These are phyloP conservation scores for Thraustochytrium striatum DNA, from an alignment of 352 stramenopile species.

Conservation along the genomic window DNA sequence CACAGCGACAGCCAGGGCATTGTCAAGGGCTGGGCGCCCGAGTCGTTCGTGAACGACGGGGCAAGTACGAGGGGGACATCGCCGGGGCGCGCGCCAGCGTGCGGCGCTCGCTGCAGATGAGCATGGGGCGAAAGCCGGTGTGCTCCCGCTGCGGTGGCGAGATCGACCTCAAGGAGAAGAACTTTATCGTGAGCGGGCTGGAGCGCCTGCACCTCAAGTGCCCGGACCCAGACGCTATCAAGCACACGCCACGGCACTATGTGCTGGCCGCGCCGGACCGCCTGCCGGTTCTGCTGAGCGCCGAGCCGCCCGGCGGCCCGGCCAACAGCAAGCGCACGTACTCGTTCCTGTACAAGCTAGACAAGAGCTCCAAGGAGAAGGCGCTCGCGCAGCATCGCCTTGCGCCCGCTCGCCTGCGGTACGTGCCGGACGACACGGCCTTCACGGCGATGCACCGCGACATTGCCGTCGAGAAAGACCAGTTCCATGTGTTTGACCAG, in stretches of 20 bases:
- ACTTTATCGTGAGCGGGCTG: conserved; percentile 43
- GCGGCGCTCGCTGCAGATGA: background rate
- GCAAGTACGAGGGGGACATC: conserved; percentile 32
- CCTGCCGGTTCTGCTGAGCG: conserved; percentile 14
- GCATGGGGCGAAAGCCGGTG: conserved; percentile 8
- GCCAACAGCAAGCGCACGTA: background rate
- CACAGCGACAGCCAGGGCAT: background rate
- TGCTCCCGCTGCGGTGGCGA: conserved; percentile 33
- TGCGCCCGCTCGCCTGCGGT: conserved; percentile 4
- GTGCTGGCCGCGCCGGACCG: conserved; percentile 13
- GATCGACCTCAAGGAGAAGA: conserved; percentile 39
- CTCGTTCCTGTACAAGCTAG: conserved; percentile 28
- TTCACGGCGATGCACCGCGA: background rate
- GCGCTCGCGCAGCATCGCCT: conserved; percentile 38
- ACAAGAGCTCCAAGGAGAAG: conserved; percentile 30
- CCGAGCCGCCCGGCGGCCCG: background rate
- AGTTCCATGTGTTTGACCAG: conserved; percentile 20
- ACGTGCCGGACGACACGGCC: conserved; percentile 10
- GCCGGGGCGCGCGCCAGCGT: conserved; percentile 10
- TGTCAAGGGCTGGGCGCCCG: conserved; percentile 37
- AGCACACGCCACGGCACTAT: conserved; percentile 43
- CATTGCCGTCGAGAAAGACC: background rate
- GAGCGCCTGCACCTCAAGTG: conserved; percentile 37
- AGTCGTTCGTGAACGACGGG: conserved; percentile 16
- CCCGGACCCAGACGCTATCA: conserved; percentile 1